Evolutionary conservation across 192 early-diverging fungal genomes (phyloP), one percentile per base, ranked within the genome.

Genomic region (Mortierella antarctica): DNA sequence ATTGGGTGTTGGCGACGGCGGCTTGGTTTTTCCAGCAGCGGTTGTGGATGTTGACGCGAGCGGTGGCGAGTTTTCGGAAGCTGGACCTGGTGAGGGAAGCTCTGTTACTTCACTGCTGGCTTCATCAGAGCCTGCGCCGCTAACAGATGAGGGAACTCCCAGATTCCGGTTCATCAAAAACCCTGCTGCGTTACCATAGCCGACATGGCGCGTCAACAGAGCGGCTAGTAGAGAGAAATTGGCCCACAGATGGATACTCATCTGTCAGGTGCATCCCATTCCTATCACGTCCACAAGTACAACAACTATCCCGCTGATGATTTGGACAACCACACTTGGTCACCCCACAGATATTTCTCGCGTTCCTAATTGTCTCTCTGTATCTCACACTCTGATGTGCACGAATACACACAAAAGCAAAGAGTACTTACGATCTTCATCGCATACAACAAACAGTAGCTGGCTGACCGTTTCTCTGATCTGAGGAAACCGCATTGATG

Each of bases 141-240:
- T 15, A 65, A 70, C 58, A 63, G 74, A 74, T 6, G 84, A 64
- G 7, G 75, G 74, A 17, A 91, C 83, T 11, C 90, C 81, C 10
- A 92, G 92, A 42, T 94, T 93, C 17, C 88, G 84, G 14, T 91
- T 89, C 65, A 96, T 85, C 62, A 99, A 83, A 70, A 93, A 99
- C 50, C 97, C 97, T 8, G 95, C 95, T 21, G 94, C 95, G 74
- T 96, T 96, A 46, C 96, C 97, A 66, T 98, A 99, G 13, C 97
- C 97, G 6, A 95, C 89, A 71, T 94, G 89, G 31, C 83, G 77
- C 20, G 91, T 88, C 55, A 96, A 88, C 15, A 68, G 62, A 11
- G 83, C 77, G 3, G 89, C 93, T 95, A 71, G n/a, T 63, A 31
- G 3, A 31, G 31, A 31, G 31, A 31, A 31, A 31, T 1, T 31